Evolutionary conservation across 768 basidiomycete genomes (phyloP).

Genomic region (Rhodotorula toruloides): DNA sequence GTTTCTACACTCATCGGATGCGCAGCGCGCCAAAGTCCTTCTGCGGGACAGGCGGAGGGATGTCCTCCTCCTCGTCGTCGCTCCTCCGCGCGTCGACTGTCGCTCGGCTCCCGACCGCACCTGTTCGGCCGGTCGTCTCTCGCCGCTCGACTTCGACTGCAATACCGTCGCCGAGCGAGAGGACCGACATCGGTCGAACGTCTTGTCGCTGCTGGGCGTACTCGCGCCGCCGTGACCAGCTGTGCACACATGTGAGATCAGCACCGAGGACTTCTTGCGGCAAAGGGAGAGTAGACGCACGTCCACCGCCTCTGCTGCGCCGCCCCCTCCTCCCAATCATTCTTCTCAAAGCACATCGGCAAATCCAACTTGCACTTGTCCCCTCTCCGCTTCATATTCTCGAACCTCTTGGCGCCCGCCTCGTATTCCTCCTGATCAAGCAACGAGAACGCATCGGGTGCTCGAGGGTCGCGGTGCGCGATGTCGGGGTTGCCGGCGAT

Average conservation of each 20-base stretch:
- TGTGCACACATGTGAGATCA: too few relatives aligned
- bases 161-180: slow-evolving; percentile 7
- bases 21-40: background rate
- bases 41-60: background rate
- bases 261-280: background rate
- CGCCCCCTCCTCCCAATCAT: slow-evolving; percentile 18
- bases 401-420: background rate
- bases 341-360: slow-evolving; percentile 28
- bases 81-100: background rate
- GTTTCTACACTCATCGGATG: too few relatives aligned
- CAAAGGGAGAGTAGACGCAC: background rate
- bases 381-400: background rate
- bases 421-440: background rate
- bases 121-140: background rate
- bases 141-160: slow-evolving; percentile 6
- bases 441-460: slow-evolving; percentile 17
- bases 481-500: background rate
- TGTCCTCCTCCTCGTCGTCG: background rate
- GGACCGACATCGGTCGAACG: background rate
- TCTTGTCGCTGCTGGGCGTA: slow-evolving; percentile 5
- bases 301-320: slow-evolving; percentile 1
- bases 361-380: background rate
- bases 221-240: slow-evolving; percentile 19
- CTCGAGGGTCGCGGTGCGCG: background rate
- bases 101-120: background rate